Evolutionary conservation across 2,329 filamentous ascomycete genomes (phyloP), one percentile per base, ranked within the genome.

Genomic region (Calonectria pseudoreteaudii): DNA sequence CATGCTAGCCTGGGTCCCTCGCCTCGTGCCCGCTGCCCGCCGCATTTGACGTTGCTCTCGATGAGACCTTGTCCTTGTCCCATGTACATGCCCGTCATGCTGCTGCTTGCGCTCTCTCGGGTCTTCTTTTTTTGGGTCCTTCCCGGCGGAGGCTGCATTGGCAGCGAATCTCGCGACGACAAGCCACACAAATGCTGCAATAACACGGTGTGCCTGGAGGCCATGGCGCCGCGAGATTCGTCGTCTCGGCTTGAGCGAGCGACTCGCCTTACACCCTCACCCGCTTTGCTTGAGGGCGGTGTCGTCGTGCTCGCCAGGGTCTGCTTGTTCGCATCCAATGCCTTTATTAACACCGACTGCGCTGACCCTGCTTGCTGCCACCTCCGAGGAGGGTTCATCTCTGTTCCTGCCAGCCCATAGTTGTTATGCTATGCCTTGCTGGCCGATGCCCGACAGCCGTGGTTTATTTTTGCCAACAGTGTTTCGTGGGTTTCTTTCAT

Each of bases 11-110:
- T 13, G 16, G 34, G 34, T 36, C 41, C n/a, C 44, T 47, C 64
- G 52, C 66, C 66, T 44, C 52, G 50, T 68, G 66, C 50, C 50
- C 38, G 66, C 66, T 49, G 49, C 50, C 28, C 41, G 50, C 28
- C 36, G 38, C 41, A 65, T 44, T 65, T 47, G 60, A 53, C 38
- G 28, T 49, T 65, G 60, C 41, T 41, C 18, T 65, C 41, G 26
- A 31, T 10, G 26, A 30, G 38, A 34, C 60, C 60, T 47, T 31
- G 41, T 65, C 38, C 60, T 49, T 47, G 38, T 26, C 16, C 36
- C 60, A 65, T 65, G 60, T 65, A 65, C 56, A 47, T 50, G 30
- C 49, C 65, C 52, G 65, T 65, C 36, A 70, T 70, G 68, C 68
- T n/a, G 58, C 60, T 52, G 41, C 67, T 56, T 56, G 41, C 18